Base-by-base conservation (phyloP, 345 rosid genomes). In the Carallia brachiata region DNA sequence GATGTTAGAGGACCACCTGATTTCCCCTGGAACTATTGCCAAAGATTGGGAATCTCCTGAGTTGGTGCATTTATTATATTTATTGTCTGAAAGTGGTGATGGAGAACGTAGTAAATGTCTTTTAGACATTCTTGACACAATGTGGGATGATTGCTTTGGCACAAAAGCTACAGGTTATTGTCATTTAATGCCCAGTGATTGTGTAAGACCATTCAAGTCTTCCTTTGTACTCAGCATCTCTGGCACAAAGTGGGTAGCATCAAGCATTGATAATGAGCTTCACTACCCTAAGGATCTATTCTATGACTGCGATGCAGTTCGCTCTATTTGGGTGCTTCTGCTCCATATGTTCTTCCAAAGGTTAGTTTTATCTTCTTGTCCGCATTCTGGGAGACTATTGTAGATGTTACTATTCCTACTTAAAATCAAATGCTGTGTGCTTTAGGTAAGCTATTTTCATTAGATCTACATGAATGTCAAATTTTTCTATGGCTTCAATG, bases 31-130 rank as follows among this genome's bases (percentile, higher is more conserved):
- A 55, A 76, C 78, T 73, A 58, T 74, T 67, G 89, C 73, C 40
- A 83, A 70, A 77, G 98, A 94, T 83, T 94, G 98, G 98, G 96
- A 87, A 77, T 94, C 98, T 61, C 65, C 64, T 37, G 98, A 94
- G 79, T 75, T 91, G 68, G 86, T 70, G 62, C 70, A 78, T 62
- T 67, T 94, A 27, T 79, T 94, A 69, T 83, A 86, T 28, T 50
- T 59, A 44, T 70, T 90, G 82, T 80, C 82, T 67, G 52, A 55
- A 36, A 75, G 61, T 70, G 83, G 86, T 68, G 78, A 84, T 78
- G 73, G 30, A n/a, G 81, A 83, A 75, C 65, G 90, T 63, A 75
- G 86, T 77, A 82, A 77, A 70, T 80, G 83, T 82, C 81, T 94
- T 63, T 77, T 94, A 76, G 93, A 87, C 81, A 79, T 87, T 71